Percentiles rank a stretch among this genome's conserved stretches.
Evolutionary conservation across 176 grass and related monocot species (phyloP).

Genomic region (Aegilops longissima): DNA sequence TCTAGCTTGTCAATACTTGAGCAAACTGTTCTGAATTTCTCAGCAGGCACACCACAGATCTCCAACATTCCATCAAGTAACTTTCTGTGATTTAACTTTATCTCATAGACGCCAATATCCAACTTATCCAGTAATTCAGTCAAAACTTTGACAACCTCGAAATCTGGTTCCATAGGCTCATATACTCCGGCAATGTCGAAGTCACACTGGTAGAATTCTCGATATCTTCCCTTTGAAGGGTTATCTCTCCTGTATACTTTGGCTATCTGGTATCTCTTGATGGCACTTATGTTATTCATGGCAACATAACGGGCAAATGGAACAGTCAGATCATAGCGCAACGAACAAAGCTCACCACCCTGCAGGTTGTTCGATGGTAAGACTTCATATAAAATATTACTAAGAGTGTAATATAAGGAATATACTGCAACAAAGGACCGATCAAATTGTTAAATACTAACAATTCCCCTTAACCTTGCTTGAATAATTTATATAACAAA

Average conservation of each 20-base stretch:
- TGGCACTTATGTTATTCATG: slow-evolving; percentile 77
- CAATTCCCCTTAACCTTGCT: not conserved
- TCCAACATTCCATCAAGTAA: slow-evolving; percentile 94
- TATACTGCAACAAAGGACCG: slow-evolving; percentile 7
- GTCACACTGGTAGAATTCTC: slow-evolving; percentile 97
- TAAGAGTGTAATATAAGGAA: not conserved
- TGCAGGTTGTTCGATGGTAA: slow-evolving; percentile 38
- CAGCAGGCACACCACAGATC: slow-evolving; percentile 88
- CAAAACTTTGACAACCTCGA: slow-evolving; percentile 88
- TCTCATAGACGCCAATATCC: slow-evolving; percentile 85
- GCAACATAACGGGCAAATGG: slow-evolving; percentile 93
- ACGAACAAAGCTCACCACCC: slow-evolving; percentile 96
- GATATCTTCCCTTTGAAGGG: slow-evolving; percentile 91
- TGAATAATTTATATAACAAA: not conserved
- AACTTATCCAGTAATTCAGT: slow-evolving; percentile 87
- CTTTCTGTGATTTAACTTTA: slow-evolving; percentile 96
- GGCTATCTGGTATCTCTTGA: slow-evolving; percentile 96
- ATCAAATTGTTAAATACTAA: not conserved
- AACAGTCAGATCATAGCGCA: slow-evolving; percentile 96
- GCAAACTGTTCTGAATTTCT: slow-evolving; percentile 99
- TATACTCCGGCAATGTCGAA: slow-evolving; percentile 93
- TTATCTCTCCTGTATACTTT: slow-evolving; percentile 99
- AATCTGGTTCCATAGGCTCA: slow-evolving; percentile 90
- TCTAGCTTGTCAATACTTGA: slow-evolving; percentile 98
- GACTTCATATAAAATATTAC: not conserved